Conservation (phyloP, 73 alveolate species). For the Urostyla sp. region DNA sequence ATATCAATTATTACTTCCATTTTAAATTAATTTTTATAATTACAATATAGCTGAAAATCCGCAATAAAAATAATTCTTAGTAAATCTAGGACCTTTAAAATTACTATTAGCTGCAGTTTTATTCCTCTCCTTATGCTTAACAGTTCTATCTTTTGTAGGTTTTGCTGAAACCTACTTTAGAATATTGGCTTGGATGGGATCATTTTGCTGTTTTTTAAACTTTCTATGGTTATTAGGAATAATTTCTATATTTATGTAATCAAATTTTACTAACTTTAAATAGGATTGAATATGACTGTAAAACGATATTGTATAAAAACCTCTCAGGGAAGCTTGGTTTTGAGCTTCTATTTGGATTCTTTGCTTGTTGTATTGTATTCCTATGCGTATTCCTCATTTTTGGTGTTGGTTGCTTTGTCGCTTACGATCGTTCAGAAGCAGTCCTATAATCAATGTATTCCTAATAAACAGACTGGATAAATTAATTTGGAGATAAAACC, state of each 20-base stretch:
- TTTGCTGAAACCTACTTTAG: background rate
- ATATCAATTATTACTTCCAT: too few species aligned
- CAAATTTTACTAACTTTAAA: background rate
- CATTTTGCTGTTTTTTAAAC: constrained; percentile 6
- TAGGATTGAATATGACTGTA: constrained; percentile 30
- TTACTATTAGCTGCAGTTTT: background rate
- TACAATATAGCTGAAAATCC: constrained; percentile 38
- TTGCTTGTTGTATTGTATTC: background rate
- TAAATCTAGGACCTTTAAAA: background rate
- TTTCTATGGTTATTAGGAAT: constrained; percentile 20
- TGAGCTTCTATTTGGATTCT: background rate
- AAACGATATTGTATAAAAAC: constrained; percentile 1
- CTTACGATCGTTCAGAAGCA: background rate
- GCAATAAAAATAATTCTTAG: background rate
- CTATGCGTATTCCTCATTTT: background rate
- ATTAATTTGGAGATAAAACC: background rate
- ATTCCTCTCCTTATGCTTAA: constrained; percentile 1
- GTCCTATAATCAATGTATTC: background rate
- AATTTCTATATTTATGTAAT: constrained; percentile 18
- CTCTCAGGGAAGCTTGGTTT: constrained; percentile 29
- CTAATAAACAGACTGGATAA: background rate
- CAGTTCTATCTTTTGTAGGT: constrained; percentile 14
- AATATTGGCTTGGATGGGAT: background rate
- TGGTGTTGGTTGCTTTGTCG: background rate
- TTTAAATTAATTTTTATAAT: too few species aligned